These are phyloP conservation scores for Salicornia ramosissima DNA, from an alignment of 148 eudicot species.

Conservation along the genomic window DNA sequence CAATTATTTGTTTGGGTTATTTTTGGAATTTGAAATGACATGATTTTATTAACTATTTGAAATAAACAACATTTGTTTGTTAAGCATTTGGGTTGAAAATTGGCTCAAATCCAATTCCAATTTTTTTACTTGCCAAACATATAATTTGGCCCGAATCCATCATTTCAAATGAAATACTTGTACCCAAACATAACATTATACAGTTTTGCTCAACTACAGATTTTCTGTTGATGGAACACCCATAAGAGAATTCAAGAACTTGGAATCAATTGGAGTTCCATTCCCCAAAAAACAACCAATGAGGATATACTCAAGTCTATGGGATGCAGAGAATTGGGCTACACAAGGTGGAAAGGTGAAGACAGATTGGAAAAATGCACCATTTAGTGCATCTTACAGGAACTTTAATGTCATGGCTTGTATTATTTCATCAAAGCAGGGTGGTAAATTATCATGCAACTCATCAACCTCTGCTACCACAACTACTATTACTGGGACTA, in stretches of 20 bases:
- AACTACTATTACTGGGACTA: neutral
- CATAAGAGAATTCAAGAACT: constrained; percentile 33
- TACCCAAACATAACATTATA: too few relatives aligned
- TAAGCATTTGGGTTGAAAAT: too few relatives aligned
- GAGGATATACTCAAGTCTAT: constrained; percentile 31
- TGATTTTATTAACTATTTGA: too few relatives aligned
- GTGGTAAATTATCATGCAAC: constrained; percentile 24
- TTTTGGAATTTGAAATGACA: too few relatives aligned
- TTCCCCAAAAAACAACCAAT: constrained; percentile 31
- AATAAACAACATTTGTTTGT: too few relatives aligned
- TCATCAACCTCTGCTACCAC: constrained; percentile 3
- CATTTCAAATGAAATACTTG: too few relatives aligned
- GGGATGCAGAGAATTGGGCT: constrained; percentile 34
- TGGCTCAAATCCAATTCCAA: too few relatives aligned
- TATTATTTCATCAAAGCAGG: neutral
- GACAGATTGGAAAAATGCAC: constrained; percentile 43
- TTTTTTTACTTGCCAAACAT: too few relatives aligned
- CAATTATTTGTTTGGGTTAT: too few relatives aligned
- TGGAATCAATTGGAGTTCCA: constrained; percentile 24
- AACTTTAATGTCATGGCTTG: constrained; percentile 32
- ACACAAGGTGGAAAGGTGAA: constrained; percentile 39
- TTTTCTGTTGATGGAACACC: constrained; percentile 28
- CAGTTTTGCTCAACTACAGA: too few relatives aligned
- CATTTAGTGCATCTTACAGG: constrained; percentile 36
- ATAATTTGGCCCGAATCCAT: too few relatives aligned